These are phyloP conservation scores for Clonostachys solani DNA, from an alignment of 2,329 filamentous ascomycete species.

Conservation along the genomic window DNA sequence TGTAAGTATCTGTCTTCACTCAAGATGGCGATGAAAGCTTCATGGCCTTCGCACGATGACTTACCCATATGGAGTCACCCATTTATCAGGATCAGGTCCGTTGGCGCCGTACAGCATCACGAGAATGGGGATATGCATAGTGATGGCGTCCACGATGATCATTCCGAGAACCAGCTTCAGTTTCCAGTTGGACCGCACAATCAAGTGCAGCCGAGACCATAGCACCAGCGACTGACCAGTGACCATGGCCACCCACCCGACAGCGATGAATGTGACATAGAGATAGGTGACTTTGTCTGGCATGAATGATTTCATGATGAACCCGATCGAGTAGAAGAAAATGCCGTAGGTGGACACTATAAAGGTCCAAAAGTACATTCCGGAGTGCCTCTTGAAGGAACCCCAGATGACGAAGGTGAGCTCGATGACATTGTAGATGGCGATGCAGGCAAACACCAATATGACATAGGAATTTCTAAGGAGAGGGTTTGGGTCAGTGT, in stretches of 20 bases:
- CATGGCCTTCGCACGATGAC: too few relatives aligned
- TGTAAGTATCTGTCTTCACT: too few relatives aligned
- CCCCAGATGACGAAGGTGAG: slow-evolving; percentile 24
- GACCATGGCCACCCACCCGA: slow-evolving; percentile 42
- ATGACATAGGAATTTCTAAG: slow-evolving; percentile 7
- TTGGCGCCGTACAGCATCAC: slow-evolving; percentile 51
- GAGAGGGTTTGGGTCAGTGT: background rate
- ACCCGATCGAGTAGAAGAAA: slow-evolving; percentile 33
- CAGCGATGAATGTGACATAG: slow-evolving; percentile 12
- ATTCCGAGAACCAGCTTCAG: slow-evolving; percentile 48
- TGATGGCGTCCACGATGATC: slow-evolving; percentile 49
- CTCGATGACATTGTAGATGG: slow-evolving; percentile 27
- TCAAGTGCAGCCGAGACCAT: slow-evolving; percentile 58
- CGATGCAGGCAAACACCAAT: slow-evolving; percentile 20
- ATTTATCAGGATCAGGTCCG: slow-evolving; percentile 8
- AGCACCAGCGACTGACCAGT: slow-evolving; percentile 58
- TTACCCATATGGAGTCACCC: background rate
- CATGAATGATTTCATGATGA: slow-evolving; percentile 32
- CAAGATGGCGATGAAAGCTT: too few relatives aligned
- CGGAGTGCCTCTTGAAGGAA: slow-evolving; percentile 25
- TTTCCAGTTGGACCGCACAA: slow-evolving; percentile 43
- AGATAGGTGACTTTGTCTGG: background rate
- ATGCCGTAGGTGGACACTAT: slow-evolving; percentile 25
- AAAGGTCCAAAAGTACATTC: slow-evolving; percentile 34
- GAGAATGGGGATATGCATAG: slow-evolving; percentile 48